These are phyloP conservation scores for Sambucus nigra DNA, from an alignment of 129 eudicot genomes.

Conservation along the genomic window DNA sequence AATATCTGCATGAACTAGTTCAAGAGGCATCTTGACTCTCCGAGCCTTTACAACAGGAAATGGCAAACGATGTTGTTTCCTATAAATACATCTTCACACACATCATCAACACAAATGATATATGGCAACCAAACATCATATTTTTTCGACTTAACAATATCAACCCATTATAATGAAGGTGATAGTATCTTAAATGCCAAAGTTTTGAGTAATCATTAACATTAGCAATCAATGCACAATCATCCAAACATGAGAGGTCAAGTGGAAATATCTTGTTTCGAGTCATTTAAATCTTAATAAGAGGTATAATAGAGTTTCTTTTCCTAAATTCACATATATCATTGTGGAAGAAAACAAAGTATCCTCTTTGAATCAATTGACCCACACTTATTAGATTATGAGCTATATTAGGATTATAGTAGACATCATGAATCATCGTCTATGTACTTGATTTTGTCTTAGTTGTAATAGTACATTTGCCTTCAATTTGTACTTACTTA, in stretches of 20 bases:
- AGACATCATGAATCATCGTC: no score
- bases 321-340: background rate
- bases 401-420: no score
- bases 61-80: no score
- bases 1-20: slow-evolving; percentile 1
- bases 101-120: no score
- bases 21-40: background rate
- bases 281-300: background rate
- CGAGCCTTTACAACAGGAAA: no score
- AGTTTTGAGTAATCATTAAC: background rate
- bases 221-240: background rate
- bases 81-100: no score
- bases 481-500: background rate
- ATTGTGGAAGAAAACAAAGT: background rate
- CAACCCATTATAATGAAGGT: background rate
- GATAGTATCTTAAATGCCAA: background rate
- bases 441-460: background rate
- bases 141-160: background rate
- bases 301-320: background rate
- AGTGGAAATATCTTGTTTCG: background rate
- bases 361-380: no score
- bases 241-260: background rate
- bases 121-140: background rate
- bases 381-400: no score
- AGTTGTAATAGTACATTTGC: background rate